Base-by-base conservation (phyloP, 345 rosid species). In the Lepidium didymum region DNA sequence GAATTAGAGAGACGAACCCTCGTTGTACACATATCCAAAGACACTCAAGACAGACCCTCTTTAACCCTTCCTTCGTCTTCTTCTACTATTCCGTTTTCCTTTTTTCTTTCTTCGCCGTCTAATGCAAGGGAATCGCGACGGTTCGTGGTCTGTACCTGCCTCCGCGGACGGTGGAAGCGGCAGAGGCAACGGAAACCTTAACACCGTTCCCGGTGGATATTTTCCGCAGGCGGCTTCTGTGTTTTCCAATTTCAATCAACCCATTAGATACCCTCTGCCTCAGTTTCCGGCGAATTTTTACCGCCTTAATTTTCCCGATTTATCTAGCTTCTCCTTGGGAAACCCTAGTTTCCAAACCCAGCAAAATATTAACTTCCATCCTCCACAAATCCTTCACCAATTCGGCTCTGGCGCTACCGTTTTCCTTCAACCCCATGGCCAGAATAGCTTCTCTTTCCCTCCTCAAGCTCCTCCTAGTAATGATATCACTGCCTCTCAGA, bases 101-200 rank as follows among this genome's bases (percentile, higher is more conserved):
- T 62, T 9, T 3, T 13, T 50, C 11, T 23, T 15, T 27, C 36
- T 38, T 29, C 60, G 74, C 65, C 70, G 54, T 37, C 69, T 40
- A 56, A 70, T 75, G 79, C 75, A 75, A 50, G 70, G 78, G 56
- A 75, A 75, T 21, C 79, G 67, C 56, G 74, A 75, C 42, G 70
- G 56, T 25, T 56, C 70, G 47, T 75, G 79, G 79, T 10, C 62
- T 33, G 56, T 47, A 6, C 27, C 49, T 13, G 12, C 54, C 45
- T 19, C 78, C 64, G 10, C 29, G 0, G 61, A 11, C 61, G 19
- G 31, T 21, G 75, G 65, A 61, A 62, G 57, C 54, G 47, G 59
- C 14, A 56, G 79, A 51, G 68, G 69, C 55, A 69, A 44, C 67
- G 37, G 15, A 0, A 59, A 31, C 49, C 5, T 1, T 33, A 46